Conservation (phyloP, 2,329 filamentous ascomycete species). For the Chrysosporium queenslandicum region DNA sequence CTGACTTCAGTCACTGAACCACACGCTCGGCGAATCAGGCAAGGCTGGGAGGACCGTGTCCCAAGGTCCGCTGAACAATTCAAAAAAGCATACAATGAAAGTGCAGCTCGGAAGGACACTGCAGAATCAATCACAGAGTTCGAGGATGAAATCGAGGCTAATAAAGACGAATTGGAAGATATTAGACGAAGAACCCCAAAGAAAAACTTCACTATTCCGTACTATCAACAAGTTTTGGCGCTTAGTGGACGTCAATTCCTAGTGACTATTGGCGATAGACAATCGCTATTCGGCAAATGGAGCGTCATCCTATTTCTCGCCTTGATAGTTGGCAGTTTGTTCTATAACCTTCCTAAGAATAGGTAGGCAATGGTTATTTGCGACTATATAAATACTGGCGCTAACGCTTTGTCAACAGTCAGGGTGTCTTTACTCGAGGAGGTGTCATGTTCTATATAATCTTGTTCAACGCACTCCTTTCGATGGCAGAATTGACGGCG, state of each 20-base stretch:
- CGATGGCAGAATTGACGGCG: slow-evolving; percentile 51
- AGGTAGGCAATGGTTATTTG: slow-evolving; percentile 20
- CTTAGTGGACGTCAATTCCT: slow-evolving; percentile 47
- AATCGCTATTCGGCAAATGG: slow-evolving; percentile 44
- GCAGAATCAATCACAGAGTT: slow-evolving; percentile 45
- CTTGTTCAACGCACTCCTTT: slow-evolving; percentile 53
- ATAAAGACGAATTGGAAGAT: slow-evolving; percentile 34
- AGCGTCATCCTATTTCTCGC: slow-evolving; percentile 39
- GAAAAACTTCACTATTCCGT: slow-evolving; percentile 46
- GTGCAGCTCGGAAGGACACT: slow-evolving; percentile 36
- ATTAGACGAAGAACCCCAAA: slow-evolving; percentile 33
- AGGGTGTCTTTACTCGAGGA: slow-evolving; percentile 50
- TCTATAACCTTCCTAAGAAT: slow-evolving; percentile 46
- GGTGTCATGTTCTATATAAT: slow-evolving; percentile 54
- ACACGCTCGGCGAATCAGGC: slow-evolving; percentile 47
- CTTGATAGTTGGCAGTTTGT: slow-evolving; percentile 42
- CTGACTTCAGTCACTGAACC: slow-evolving; percentile 60
- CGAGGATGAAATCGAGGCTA: slow-evolving; percentile 39
- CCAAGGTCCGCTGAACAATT: slow-evolving; percentile 49
- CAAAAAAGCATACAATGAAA: slow-evolving; percentile 42
- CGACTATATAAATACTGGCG: neutral
- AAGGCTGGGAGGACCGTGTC: slow-evolving; percentile 49
- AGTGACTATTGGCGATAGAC: slow-evolving; percentile 46
- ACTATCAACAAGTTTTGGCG: slow-evolving; percentile 42
- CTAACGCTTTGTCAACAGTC: slow-evolving; percentile 22